These are phyloP conservation scores for Bauhinia variegata DNA, from an alignment of 306 rosid species.

Conservation along the genomic window DNA sequence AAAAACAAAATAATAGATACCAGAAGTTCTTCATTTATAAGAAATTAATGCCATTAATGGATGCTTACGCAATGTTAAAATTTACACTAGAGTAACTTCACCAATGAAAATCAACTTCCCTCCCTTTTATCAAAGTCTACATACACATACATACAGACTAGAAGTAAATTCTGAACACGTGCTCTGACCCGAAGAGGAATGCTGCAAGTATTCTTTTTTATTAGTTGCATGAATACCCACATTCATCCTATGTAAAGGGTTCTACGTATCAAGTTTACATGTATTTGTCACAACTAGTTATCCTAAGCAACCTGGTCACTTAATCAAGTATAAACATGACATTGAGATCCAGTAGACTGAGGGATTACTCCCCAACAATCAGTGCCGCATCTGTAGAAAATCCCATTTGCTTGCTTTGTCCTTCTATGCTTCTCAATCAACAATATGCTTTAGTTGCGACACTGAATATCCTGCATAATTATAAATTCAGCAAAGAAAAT, in stretches of 20 bases:
- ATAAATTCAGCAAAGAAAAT: neutral
- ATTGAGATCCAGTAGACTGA: constrained; percentile 38
- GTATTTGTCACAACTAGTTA: constrained; percentile 24
- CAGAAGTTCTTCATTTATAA: too few species aligned
- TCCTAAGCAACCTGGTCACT: constrained; percentile 6
- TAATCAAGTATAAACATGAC: constrained; percentile 14
- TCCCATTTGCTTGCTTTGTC: constrained; percentile 31
- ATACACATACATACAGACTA: neutral
- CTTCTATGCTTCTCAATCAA: constrained; percentile 18
- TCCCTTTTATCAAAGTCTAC: neutral
- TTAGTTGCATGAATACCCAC: constrained; percentile 39
- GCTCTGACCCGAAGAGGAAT: neutral
- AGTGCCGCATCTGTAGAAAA: constrained; percentile 32
- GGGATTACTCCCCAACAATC: constrained; percentile 39
- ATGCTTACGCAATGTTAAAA: neutral
- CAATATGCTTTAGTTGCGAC: constrained; percentile 24
- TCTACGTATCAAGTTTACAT: constrained; percentile 30
- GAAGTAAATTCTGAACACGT: neutral
- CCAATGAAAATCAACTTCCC: neutral
- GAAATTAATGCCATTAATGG: too few species aligned
- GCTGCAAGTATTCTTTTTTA: constrained; percentile 6
- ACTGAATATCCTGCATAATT: constrained; percentile 29
- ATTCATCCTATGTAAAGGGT: constrained; percentile 31
- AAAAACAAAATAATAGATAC: too few species aligned
- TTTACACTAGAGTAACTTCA: neutral